Evolutionary conservation across 257 asterid genomes (phyloP), one percentile per base, ranked within the genome.

Genomic region (Nicotiana paniculata): DNA sequence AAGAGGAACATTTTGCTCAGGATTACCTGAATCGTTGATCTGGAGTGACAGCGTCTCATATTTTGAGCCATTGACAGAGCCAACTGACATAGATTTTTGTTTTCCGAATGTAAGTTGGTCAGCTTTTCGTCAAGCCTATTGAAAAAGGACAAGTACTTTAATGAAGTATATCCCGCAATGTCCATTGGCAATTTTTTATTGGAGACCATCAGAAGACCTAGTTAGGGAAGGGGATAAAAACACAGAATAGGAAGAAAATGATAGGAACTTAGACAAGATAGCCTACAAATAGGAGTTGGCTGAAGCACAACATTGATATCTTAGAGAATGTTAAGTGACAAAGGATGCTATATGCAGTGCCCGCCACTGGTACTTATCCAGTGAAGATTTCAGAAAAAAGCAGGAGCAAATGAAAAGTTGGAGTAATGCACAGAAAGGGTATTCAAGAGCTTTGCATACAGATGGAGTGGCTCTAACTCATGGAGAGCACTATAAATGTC

Each of bases 11-110:
- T 63, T 37, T 43, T 66, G 0, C 46, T 77, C 30, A 35, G 53
- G 83, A 76, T 84, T 85, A 96, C 99, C 97, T 93, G 97, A 89
- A 96, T 86, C 77, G 87, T 90, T 85, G 97, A 91, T 86, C 97
- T 96, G 64, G 98, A 93, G 87, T 91, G 95, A 91, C 75, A 90
- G 86, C 90, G 90, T 75, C 84, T 90, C 80, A 85, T 87, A 59
- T 86, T 92, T 89, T 93, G 96, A 37, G 96, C 97, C 95, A 93
- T 88, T 77, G 97, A 84, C 63, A 95, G 90, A 83, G 97, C 97
- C 91, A 92, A 97, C 92, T 95, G 99, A 79, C 51, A 9, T 9
- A 2, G 51, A 43, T 43, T 43, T 43, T 92, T 93, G 81, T 95
- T 95, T 89, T 92, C 99, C 17, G 93, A 92, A 87, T 95, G 98